Evolutionary conservation across 805 yeast species (phyloP).

Genomic region (Starmerella gropengiesseri): DNA sequence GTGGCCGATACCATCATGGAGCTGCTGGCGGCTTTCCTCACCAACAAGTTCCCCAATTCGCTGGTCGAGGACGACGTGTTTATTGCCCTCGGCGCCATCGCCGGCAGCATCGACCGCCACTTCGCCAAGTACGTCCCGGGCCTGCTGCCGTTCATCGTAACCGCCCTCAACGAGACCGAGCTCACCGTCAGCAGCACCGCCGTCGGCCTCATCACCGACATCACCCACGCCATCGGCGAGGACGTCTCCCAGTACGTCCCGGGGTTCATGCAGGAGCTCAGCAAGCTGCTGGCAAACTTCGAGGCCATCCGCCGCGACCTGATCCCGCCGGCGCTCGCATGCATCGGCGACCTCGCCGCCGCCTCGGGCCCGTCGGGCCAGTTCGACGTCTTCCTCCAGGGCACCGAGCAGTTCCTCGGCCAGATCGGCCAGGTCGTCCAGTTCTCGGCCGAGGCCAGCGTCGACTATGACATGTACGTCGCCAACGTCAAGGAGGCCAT

Average conservation of each 20-base stretch:
- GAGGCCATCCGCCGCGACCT: conserved; percentile 60
- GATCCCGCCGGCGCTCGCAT: conserved; percentile 77
- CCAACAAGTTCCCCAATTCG: conserved; percentile 52
- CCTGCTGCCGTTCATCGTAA: conserved; percentile 70
- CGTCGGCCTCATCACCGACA: conserved; percentile 89
- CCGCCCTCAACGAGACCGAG: conserved; percentile 72
- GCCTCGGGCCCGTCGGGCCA: conserved; percentile 67
- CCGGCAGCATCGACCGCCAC: conserved; percentile 60
- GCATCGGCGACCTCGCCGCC: conserved; percentile 92
- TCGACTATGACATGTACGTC: conserved; percentile 70
- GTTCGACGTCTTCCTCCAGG: conserved; percentile 65
- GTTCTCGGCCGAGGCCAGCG: conserved; percentile 39
- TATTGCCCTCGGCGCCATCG: conserved; percentile 82
- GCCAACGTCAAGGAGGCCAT: conserved; percentile 69
- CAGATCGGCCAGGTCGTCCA: conserved; percentile 30
- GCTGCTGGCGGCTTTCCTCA: conserved; percentile 62
- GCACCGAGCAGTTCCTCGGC: conserved; percentile 59
- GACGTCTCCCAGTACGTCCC: conserved; percentile 63
- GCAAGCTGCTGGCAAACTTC: conserved; percentile 54
- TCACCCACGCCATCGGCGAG: conserved; percentile 75
- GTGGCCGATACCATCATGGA: conserved; percentile 82
- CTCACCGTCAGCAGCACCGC: conserved; percentile 80
- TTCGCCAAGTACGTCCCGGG: conserved; percentile 70
- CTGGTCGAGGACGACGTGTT: conserved; percentile 89
- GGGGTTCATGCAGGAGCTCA: conserved; percentile 73